Evolutionary conservation across 2,329 filamentous ascomycete genomes (phyloP), one percentile per base, ranked within the genome.

Genomic region (Ceratocystis ficicola): DNA sequence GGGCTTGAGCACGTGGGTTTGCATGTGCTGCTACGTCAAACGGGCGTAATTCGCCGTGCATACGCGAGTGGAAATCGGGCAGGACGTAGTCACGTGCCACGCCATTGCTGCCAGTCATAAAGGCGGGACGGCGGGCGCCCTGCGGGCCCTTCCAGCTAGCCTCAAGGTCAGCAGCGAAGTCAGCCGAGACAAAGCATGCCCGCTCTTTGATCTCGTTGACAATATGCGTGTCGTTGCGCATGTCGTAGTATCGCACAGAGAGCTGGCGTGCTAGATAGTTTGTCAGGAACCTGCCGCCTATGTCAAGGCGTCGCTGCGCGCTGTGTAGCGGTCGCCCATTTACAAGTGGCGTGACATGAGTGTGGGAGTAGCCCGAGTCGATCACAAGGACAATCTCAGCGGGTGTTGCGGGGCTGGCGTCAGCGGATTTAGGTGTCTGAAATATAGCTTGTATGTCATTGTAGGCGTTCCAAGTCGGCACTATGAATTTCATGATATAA

Each of bases 201-300:
- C 87, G 82, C 73, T 99, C 94, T 73, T 99, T 99, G 75, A 97
- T 92, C 74, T 96, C 89, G 72, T 96, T 96, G 73, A 96, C 90
- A 63, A 97, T 87, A 74, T 95, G 87, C 0, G 89, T 87, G 71
- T 99, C 94, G 74, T 95, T 92, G 69, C 94, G 86, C 85, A 99
- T 92, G 73, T 96, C 93, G 75, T 95, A 96, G 72, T 96, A 91
- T 5, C 94, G 87, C 15, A 95, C 81, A 1, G 92, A 96, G 20
- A 97, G 85, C 17, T 95, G 81, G 66, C 94, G 89, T 61, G 94
- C 93, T 44, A 99, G 80, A 73, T 95, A 88, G 74, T 97, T 97
- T 25, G 93, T 96, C 68, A 99, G 78, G 63, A 95, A 83, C 75
- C 96, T 97, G 66, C 94, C 94, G 55, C 94, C 94, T 5, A 97